phyloP scores from a whole-genome alignment of 148 eudicot genomes.

The Rheum nobile region DNA sequence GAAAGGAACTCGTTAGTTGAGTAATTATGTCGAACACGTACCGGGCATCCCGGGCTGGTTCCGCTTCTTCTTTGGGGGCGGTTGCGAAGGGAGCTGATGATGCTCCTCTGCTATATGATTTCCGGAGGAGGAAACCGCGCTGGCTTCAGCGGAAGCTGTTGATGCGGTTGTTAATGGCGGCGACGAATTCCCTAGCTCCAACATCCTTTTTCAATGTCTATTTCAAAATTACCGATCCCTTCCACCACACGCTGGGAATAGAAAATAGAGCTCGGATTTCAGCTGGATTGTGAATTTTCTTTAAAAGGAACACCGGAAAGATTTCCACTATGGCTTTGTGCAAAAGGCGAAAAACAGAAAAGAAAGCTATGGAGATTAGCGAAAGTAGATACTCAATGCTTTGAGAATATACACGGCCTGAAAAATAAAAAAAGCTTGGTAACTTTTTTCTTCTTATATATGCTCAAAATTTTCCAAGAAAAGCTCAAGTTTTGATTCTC shows the following conservation, averaged over 20 bases:
- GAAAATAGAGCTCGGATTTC: too few relatives aligned
- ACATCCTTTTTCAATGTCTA: conserved; percentile 10
- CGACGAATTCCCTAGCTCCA: conserved; percentile 21
- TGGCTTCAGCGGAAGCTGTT: conserved; percentile 21
- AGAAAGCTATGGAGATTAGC: conserved; percentile 3
- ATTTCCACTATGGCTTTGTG: not conserved
- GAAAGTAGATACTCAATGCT: conserved; percentile 3
- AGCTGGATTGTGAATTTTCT: not conserved
- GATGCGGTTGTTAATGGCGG: conserved; percentile 11
- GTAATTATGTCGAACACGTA: conserved; percentile 5
- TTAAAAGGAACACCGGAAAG: not conserved
- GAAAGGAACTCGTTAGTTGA: not conserved
- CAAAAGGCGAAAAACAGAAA: not conserved
- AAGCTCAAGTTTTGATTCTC: not conserved
- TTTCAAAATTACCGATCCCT: not conserved
- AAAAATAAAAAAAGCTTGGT: not conserved
- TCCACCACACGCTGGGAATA: not conserved
- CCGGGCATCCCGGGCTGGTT: conserved; percentile 81
- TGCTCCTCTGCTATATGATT: conserved; percentile 9
- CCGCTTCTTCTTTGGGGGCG: conserved; percentile 34
- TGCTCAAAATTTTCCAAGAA: not conserved
- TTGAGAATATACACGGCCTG: not conserved
- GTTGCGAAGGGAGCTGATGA: not conserved
- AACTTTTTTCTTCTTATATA: not conserved
- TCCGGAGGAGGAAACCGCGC: conserved; percentile 16